These are phyloP conservation scores for Venturia aucupariae DNA, from an alignment of 2,329 filamentous ascomycete species.

Conservation along the genomic window DNA sequence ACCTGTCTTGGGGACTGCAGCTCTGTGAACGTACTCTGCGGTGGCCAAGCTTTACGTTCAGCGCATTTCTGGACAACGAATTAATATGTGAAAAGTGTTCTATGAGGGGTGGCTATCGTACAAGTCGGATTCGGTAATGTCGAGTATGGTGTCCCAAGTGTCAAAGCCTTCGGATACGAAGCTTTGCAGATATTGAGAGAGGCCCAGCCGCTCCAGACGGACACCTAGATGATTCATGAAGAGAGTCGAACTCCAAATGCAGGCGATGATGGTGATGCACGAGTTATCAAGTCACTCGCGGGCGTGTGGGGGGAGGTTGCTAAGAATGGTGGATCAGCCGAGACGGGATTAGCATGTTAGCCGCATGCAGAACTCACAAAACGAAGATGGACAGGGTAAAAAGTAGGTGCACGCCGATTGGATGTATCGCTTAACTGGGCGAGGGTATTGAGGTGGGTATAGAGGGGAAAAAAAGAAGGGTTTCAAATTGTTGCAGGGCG, in stretches of 20 bases:
- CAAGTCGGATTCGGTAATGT: slow-evolving; percentile 79
- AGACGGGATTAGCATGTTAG: not conserved
- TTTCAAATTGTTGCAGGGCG: slow-evolving; percentile 31
- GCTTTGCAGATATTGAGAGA: slow-evolving; percentile 64
- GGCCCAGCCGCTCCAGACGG: slow-evolving; percentile 65
- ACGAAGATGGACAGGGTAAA: not conserved
- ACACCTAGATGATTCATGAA: slow-evolving; percentile 57
- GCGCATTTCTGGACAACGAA: slow-evolving; percentile 47
- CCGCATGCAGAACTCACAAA: not conserved
- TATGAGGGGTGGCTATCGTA: slow-evolving; percentile 33
- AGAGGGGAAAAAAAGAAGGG: not conserved
- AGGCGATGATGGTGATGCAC: not conserved
- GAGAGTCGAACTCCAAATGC: slow-evolving; percentile 11
- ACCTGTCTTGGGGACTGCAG: not conserved
- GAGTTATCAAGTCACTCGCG: not conserved
- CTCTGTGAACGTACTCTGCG: slow-evolving; percentile 51
- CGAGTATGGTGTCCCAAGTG: slow-evolving; percentile 72
- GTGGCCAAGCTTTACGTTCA: slow-evolving; percentile 73
- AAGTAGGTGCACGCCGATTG: not conserved
- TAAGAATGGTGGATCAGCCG: not conserved
- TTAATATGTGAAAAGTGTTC: not conserved
- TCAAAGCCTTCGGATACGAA: slow-evolving; percentile 77
- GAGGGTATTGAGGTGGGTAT: slow-evolving; percentile 3
- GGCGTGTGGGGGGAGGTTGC: not conserved
- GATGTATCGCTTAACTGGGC: slow-evolving; percentile 11